phyloP scores from a whole-genome alignment of 2,329 filamentous ascomycete species.

The Cylindrodendrum hubeiense region DNA sequence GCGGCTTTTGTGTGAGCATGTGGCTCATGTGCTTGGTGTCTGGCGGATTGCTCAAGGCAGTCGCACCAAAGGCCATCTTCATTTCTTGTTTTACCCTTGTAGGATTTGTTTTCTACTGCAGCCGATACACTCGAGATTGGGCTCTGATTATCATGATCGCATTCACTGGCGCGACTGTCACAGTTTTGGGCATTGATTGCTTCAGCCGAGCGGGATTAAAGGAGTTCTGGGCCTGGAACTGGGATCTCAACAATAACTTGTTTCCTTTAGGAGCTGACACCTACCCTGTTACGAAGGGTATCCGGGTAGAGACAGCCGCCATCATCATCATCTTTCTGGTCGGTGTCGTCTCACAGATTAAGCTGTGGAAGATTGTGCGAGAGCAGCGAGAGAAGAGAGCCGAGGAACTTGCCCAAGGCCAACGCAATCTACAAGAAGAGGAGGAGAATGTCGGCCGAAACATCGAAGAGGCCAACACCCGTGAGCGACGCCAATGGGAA shows the following conservation, averaged over 20 bases:
- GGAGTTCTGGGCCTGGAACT: conserved; percentile 96
- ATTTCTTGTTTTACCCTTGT: conserved; percentile 78
- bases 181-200: conserved; percentile 89
- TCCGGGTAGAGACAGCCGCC: conserved; percentile 85
- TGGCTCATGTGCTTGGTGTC: conserved; percentile 86
- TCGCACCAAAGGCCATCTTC: conserved; percentile 76
- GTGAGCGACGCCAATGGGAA: conserved; percentile 81
- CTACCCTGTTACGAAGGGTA: conserved; percentile 88
- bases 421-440: conserved; percentile 68
- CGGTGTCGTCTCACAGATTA: conserved; percentile 86
- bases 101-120: conserved; percentile 82
- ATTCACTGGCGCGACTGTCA: conserved; percentile 83
- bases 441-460: conserved; percentile 79
- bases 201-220: conserved; percentile 91
- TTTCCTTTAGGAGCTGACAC: conserved; percentile 83
- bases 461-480: conserved; percentile 71
- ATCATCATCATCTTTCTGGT: conserved; percentile 80
- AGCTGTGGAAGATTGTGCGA: conserved; percentile 85
- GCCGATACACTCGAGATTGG: conserved; percentile 81
- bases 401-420: conserved; percentile 61
- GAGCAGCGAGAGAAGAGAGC: conserved; percentile 68
- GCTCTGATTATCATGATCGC: conserved; percentile 81
- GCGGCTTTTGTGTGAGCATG: conserved; percentile 89
- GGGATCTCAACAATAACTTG: conserved; percentile 82
- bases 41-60: conserved; percentile 78